Evolutionary conservation across 164 flowering plant genomes (phyloP), one percentile per base, ranked within the genome.

Genomic region (Liriodendron chinense): DNA sequence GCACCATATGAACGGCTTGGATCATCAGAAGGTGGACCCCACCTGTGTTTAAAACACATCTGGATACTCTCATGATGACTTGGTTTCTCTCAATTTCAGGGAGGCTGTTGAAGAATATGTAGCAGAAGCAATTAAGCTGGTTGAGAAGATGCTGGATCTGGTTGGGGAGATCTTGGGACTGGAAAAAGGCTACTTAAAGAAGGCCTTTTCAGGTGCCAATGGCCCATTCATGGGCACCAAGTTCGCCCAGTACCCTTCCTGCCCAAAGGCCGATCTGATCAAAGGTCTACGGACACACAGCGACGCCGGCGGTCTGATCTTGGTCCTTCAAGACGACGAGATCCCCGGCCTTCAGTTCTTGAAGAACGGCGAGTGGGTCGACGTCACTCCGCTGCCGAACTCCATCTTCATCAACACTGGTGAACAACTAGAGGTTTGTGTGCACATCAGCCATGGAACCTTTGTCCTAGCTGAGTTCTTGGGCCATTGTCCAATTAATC

Each of bases 291-390:
- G 90, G 14, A 91, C 87, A 74, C 97, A 92, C 83, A 89, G 92
- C 1, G 95, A 91, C 78, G 95, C 91, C 8, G 94, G 97, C 10
- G 94, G 93, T 24, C 87, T 92, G 79, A 91, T 92, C 48, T 87
- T 90, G 74, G 28, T 92, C 76, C 93, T 92, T 81, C 97, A 92
- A 79, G 97, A 92, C 78, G 97, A 91, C 56, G 79, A 85, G 80
- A 91, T 92, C 70, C 88, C 91, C 16, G 92, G 92, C 66, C 90
- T 89, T 10, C 85, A 91, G 70, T 88, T 91, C 80, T 78, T 77
- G 53, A 89, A 88, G 76, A 88, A 88, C 70, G 93, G 91, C 14
- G 69, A 86, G 66, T 91, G 95, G 95, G 85, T 91, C 59, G 77
- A 81, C 49, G 86, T 92, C 59, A 71, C 95, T 26, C 97, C 95